Evolutionary conservation across 257 asterid genomes (phyloP).

Genomic region (Gentiana dahurica): DNA sequence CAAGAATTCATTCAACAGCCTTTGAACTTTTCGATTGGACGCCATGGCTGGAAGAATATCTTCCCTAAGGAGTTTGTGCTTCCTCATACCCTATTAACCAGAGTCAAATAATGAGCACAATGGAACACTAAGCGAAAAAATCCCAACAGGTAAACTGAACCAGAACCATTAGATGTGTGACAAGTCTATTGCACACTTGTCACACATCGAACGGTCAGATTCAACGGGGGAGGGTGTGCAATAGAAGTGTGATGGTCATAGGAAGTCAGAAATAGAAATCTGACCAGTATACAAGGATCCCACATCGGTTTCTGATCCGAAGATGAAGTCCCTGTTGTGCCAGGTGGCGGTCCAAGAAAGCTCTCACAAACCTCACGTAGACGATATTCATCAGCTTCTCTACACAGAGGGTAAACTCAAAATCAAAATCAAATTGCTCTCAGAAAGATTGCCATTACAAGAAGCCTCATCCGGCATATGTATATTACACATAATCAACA

Average conservation of each 20-base stretch:
- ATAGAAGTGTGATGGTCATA: neutral
- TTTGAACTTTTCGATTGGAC: slow-evolving; percentile 81
- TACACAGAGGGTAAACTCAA: slow-evolving; percentile 20
- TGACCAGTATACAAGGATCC: slow-evolving; percentile 78
- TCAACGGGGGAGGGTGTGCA: too few species aligned
- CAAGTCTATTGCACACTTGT: too few species aligned
- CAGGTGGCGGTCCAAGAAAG: slow-evolving; percentile 95
- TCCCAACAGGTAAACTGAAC: too few species aligned
- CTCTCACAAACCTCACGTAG: slow-evolving; percentile 90
- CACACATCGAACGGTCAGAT: too few species aligned
- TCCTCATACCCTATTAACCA: slow-evolving; percentile 66
- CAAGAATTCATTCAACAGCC: slow-evolving; percentile 79
- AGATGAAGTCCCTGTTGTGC: slow-evolving; percentile 51
- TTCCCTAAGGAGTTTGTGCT: slow-evolving; percentile 86
- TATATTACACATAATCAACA: too few species aligned
- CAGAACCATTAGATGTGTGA: too few species aligned
- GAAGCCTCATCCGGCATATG: too few species aligned
- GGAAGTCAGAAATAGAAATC: slow-evolving; percentile 18
- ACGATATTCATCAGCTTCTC: slow-evolving; percentile 91
- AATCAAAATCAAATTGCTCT: neutral
- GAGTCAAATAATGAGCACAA: slow-evolving; percentile 4
- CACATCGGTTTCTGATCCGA: slow-evolving; percentile 42
- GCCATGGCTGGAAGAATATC: slow-evolving; percentile 99
- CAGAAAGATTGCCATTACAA: neutral
- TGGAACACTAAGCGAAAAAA: neutral